Evolutionary conservation across 2,329 filamentous ascomycete species (phyloP), one percentile per base, ranked within the genome.

Genomic region (Trichophyton verrucosum): DNA sequence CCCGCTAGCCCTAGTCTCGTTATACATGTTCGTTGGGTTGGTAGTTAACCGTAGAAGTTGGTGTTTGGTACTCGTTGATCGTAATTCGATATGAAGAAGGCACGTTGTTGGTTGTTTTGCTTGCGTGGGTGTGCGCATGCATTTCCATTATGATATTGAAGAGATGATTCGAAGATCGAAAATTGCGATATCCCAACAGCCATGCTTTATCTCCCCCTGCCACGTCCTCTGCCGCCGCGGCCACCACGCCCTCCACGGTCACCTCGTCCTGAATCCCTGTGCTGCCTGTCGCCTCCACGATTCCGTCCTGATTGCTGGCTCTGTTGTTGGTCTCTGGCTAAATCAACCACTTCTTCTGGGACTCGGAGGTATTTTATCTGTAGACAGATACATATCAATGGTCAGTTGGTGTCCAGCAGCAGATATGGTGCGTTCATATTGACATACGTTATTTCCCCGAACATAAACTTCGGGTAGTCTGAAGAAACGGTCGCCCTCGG

Each of bases 291-390:
- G 42, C 73, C 72, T 49, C 76, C 74, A 58, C 76, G 74, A 55
- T 71, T 72, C 17, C 76, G 74, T 63, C 72, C 71, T 49, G 72
- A 70, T n/a, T 80, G 78, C 69, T 89, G 85, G 65, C 81, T 82
- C 71, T 89, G 87, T 74, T 97, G 92, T 71, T 94, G 88, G 67
- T 97, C 92, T 80, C 91, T 95, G 24, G 94, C 91, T 44, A 90
- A 76, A 65, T 97, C 92, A 76, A 99, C 89, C 64, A 99, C 95
- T 75, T 97, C 92, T 76, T 99, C 92, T 59, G 92, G 91, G 2
- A 99, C 89, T 68, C 92, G 86, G 36, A 99, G 83, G 77, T 96
- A 99, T 80, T 99, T 99, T 78, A 99, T 99, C 94, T 96, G 71
- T 20, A 24, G 33, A 49, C 7, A 24, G 22, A 15, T 20, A 24